Conservation (phyloP, 176 grass and related monocot genomes). For the Thinopyrum elongatum region DNA sequence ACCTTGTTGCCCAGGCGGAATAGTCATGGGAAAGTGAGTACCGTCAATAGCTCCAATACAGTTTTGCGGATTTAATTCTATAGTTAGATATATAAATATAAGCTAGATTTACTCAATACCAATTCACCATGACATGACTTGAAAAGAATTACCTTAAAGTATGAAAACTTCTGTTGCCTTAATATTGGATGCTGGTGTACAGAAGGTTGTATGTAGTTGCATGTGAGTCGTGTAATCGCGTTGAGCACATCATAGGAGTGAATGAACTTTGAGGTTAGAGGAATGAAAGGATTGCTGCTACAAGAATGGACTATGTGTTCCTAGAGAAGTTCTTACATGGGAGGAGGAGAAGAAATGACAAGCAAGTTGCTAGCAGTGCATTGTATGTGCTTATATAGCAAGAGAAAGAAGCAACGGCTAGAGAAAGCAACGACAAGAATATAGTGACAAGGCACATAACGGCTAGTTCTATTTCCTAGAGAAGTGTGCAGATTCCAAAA, state of each 20-base stretch:
- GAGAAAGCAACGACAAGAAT: too few species aligned
- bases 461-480: background rate
- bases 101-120: background rate
- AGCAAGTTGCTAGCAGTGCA: background rate
- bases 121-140: too few species aligned
- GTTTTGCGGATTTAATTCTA: background rate
- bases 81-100: background rate
- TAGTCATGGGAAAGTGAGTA: background rate
- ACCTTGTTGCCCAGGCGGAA: too few species aligned
- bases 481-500: background rate
- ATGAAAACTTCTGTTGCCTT: background rate
- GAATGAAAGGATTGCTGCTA: too few species aligned
- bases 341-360: background rate
- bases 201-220: background rate
- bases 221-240: slow-evolving; percentile 16
- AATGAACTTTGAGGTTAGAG: background rate
- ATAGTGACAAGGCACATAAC: too few species aligned
- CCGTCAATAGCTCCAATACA: background rate
- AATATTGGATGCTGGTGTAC: background rate
- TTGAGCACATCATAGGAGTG: background rate
- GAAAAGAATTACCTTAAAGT: slow-evolving; percentile 11
- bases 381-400: background rate
- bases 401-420: background rate
- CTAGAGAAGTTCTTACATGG: background rate
- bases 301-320: too few species aligned